phyloP scores from a whole-genome alignment of 1,284 basidiomycete genomes.

The Sporisorium graminicola region DNA sequence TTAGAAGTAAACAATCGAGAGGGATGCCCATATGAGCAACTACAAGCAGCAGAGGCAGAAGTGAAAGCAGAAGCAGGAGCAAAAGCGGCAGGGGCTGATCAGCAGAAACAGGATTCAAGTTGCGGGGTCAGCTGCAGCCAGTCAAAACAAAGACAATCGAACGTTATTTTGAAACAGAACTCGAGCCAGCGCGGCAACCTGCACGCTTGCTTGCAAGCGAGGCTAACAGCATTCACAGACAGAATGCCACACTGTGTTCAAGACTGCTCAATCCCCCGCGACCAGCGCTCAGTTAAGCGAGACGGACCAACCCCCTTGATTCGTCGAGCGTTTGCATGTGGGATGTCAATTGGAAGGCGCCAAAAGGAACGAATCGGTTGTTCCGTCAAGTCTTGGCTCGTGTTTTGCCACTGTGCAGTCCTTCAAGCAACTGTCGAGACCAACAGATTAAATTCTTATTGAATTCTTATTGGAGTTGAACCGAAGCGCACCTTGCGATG shows the following conservation, averaged over 20 bases:
- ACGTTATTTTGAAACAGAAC: not conserved
- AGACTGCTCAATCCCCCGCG: not conserved
- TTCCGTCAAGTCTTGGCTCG: not conserved
- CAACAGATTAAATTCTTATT: not conserved
- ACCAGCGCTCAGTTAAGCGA: not conserved
- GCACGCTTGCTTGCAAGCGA: constrained; percentile 1
- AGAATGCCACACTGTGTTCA: not conserved
- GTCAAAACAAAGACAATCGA: constrained; percentile 8
- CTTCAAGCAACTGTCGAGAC: not conserved
- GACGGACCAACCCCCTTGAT: not conserved
- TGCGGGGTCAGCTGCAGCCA: constrained; percentile 1
- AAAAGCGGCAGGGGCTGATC: not conserved
- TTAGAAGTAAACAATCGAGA: not conserved
- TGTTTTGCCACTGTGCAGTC: not conserved
- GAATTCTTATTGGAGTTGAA: not conserved
- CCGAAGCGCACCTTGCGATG: too few species aligned
- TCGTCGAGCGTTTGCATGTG: not conserved
- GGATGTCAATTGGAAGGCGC: not conserved
- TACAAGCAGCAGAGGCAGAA: not conserved
- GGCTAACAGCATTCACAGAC: not conserved
- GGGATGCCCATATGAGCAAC: not conserved
- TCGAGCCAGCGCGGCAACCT: constrained; percentile 1
- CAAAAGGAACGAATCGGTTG: not conserved
- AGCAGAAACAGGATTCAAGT: not conserved
- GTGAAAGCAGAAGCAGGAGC: not conserved